phyloP scores from a whole-genome alignment of 495 filamentous ascomycete species.

The Trichoderma erinaceum region DNA sequence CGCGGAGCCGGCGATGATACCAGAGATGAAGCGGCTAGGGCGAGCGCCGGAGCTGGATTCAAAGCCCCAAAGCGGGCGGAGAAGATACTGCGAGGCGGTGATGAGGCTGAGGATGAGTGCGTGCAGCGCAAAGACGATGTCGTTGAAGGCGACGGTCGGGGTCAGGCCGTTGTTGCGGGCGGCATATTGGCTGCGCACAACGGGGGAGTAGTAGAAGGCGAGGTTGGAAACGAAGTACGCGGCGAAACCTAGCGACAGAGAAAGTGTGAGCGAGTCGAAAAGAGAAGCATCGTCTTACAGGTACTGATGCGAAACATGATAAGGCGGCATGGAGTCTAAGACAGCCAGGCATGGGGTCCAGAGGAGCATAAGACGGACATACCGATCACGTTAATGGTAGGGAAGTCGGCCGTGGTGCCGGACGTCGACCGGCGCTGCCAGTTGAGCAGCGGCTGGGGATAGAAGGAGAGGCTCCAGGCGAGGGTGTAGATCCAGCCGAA shows the following conservation, averaged over 20 bases:
- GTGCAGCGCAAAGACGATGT: constrained; percentile 78
- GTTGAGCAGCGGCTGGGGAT: constrained; percentile 81
- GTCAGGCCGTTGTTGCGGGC: constrained; percentile 63
- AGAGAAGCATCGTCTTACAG: constrained; percentile 14
- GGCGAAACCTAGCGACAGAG: constrained; percentile 52
- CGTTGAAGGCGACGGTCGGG: constrained; percentile 83
- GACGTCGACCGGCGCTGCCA: constrained; percentile 64
- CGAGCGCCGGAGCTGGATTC: constrained; percentile 44
- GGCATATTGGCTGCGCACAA: constrained; percentile 77
- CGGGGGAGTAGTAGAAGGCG: constrained; percentile 68
- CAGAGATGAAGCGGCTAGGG: constrained; percentile 59
- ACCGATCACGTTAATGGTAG: constrained; percentile 71
- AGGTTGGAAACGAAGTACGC: constrained; percentile 69
- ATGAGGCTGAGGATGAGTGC: constrained; percentile 63
- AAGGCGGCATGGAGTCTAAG: background rate
- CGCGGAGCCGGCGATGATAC: constrained; percentile 60
- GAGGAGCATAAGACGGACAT: constrained; percentile 31
- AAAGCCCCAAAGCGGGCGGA: constrained; percentile 68
- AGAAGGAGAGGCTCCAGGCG: constrained; percentile 87
- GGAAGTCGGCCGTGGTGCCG: constrained; percentile 82
- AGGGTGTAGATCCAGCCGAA: constrained; percentile 58
- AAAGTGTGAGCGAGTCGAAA: background rate
- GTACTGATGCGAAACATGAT: background rate
- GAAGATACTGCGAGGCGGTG: constrained; percentile 66
- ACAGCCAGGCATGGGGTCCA: constrained; percentile 36